These are phyloP conservation scores for Desmodesmus armatus DNA, from an alignment of 139 green algal species.

Conservation along the genomic window DNA sequence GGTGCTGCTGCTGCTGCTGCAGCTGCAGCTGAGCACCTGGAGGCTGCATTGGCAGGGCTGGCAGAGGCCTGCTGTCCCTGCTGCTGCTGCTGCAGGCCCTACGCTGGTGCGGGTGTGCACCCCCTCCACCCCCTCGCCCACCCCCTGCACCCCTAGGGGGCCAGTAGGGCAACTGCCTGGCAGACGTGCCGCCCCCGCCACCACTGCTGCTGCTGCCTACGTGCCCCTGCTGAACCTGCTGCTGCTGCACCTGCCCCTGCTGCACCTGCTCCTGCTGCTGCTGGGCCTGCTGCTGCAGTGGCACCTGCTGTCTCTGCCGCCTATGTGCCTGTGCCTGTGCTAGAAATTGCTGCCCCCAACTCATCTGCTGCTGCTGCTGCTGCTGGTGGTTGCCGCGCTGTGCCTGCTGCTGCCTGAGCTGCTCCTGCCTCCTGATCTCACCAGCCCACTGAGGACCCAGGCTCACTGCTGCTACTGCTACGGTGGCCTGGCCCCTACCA, in stretches of 20 bases:
- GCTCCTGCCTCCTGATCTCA: constrained; percentile 15
- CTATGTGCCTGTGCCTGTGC: no score
- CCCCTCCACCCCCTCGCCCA: not conserved
- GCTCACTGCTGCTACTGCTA: constrained; percentile 9
- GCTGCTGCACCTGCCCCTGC: no score
- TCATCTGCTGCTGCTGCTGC: not conserved
- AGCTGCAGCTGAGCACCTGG: not conserved
- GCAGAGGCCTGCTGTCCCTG: not conserved
- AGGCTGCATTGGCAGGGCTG: not conserved
- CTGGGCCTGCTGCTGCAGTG: no score
- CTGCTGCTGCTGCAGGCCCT: not conserved
- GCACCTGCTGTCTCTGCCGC: no score
- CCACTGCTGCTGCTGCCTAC: no score
- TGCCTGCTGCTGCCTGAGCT: constrained; percentile 1
- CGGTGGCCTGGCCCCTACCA: not conserved
- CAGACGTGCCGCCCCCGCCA: no score
- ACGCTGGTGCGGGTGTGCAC: not conserved
- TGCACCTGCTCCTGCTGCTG: no score
- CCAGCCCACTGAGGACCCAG: not conserved
- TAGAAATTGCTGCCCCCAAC: not conserved
- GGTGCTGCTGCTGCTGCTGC: not conserved
- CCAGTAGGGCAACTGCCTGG: no score
- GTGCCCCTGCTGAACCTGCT: no score
- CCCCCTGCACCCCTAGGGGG: no score
- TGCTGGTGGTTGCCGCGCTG: not conserved